Base-by-base conservation (phyloP, 768 basidiomycete genomes). In the Boletus huronensis region DNA sequence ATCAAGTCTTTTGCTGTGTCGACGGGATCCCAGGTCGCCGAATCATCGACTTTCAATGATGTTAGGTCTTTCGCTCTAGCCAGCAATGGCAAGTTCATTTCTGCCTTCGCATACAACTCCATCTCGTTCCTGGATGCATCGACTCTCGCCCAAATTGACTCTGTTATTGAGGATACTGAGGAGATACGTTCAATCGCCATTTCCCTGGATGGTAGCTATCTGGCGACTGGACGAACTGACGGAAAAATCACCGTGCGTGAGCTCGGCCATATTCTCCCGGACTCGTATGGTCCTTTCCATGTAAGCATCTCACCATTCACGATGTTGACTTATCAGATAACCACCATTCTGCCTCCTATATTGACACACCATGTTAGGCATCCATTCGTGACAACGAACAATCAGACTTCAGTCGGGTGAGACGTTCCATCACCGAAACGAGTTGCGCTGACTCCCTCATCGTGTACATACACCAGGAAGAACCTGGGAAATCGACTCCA, bases 211-310 rank as follows among this genome's bases (percentile, higher is more conserved):
- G 4, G 25, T 26, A 43, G 14, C 2, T 13, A 45, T 52, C 50
- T 58, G 5, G 58, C 50, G 0, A 41, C 13, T n/a, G 58, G 55
- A 17, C 25, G 17, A 31, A 5, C 19, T 4, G 17, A 23, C 6
- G 50, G 57, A 2, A 42, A 39, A 29, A 25, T 58, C 5, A 6
- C 11, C 0, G 5, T 58, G 8, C 57, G 25, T 11, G 28, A 48
- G 14, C 55, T 58, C 35, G 6, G 17, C 6, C 16, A 13, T 19
- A 7, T 51, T 26, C 49, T 58, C 39, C 43, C 50, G 1, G 43
- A 71, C 4, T 41, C 14, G 1, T 54, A 48, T 10, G 47, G 47
- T 34, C 39, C 53, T 3, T 53, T 53, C n/a, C 19, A 40, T 14
- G 52, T 50, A 32, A 25, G 52, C 13, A 48, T 42, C 19, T 16